Base-by-base conservation (phyloP, 352 stramenopile genomes). In the Blastocystis sp. region DNA sequence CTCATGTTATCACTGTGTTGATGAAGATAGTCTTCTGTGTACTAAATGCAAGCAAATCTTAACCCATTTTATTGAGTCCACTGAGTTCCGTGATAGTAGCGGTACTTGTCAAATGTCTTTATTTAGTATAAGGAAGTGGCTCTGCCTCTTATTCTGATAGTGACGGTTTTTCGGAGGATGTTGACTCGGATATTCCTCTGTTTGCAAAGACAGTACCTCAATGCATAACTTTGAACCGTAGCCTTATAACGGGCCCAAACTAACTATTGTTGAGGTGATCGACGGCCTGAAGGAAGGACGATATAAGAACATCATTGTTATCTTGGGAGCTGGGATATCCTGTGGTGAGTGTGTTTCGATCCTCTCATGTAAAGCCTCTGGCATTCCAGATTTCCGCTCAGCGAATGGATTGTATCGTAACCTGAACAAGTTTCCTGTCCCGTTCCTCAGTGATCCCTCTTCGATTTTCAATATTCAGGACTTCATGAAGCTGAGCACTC, bases 391-490 rank as follows among this genome's bases (percentile, higher is more conserved):
- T 91, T 99, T 99, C 91, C 95, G 97, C 8, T 76, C 59, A 13
- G 59, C 91, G 53, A 94, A 91, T 50, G 94, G 94, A 3, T 82
- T 97, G 8, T 97, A 97, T 89, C 79, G 91, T 20, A 95, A 91
- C 20, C 82, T 96, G 1, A 89, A 95, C 75, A 80, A 90, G 55
- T 92, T 92, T 89, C 91, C 96, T 55, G 91, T 99, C 39, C 96
- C 96, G 0, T 76, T 95, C 94, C 89, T 95, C 96, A 0, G 96
- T 98, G 92, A 95, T 77, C 76, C 76, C 3, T 87, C 76, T 5
- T 47, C 95, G 69, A 91, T 99, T 13, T 99, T 99, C 92, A 95
- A 98, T 92, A 95, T 98, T n/a, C 94, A 98, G 87, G 97, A 96
- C 90, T 99, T 99, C 91, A 91, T 91, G 11, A 91, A 97, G 23